Base-by-base conservation (phyloP, 495 filamentous ascomycete species). In the Neurospora sp. region DNA sequence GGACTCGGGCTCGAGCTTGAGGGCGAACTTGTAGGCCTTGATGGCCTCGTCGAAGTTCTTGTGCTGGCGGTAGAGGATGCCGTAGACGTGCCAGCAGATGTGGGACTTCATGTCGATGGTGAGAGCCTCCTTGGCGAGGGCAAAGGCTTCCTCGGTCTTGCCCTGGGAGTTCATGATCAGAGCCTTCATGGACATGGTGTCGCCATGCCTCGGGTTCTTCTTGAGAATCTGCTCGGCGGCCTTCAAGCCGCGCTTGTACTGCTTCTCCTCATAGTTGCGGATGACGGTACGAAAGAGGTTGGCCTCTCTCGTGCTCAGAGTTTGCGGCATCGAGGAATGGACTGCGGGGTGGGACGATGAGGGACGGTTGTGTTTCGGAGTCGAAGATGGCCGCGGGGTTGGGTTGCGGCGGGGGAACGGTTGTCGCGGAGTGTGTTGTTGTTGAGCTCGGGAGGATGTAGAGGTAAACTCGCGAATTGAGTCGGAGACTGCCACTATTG, bases 1-100 rank as follows among this genome's bases (percentile, higher is more conserved):
- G 2, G 93, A 97, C 18, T 97, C 94, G 35, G 96, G 95, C 77
- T 99, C 95, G 65, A 98, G 88, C 81, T 88, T 90, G 76, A 99
- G 82, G 9, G 96, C 96, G 80, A 94, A 96, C 76, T 94, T 94
- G 85, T 99, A 99, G 61, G 96, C 96, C 85, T 98, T 98, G 83
- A 98, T 97, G 7, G 96, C 94, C 83, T 98, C 96, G 81, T 97
- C 95, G 73, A 94, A 98, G 84, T 98, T 98, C 87, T 98, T 98
- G 76, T 90, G 89, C 37, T 93, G 89, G 39, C 95, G 89, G 81
- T 94, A 98, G 45, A 99, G 87, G 73, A 99, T 83, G n/a, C 96
- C 96, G 78, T 98, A 98, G 44, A 99, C 96, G 81, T 99, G 96
- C 96, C 96, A 99, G 84, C 94, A 98, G 76, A 98, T 94, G 81